Evolutionary conservation across 202 grass and related monocot genomes (phyloP).

Genomic region (Carex sylvatica): DNA sequence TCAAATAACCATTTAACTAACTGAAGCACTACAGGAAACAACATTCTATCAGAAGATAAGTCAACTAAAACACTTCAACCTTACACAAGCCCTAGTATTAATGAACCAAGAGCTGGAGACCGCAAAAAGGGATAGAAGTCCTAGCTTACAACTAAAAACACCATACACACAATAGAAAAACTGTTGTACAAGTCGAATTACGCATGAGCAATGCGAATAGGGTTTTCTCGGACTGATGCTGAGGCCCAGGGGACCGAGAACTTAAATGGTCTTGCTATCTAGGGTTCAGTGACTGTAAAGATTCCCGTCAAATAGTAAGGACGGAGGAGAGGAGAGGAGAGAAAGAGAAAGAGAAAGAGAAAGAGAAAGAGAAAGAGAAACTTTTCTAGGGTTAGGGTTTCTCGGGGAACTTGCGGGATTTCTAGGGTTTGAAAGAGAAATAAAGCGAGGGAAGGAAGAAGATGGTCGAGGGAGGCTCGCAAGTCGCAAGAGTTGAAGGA

Average conservation of each 20-base stretch:
- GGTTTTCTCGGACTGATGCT: background rate
- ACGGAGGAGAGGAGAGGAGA: background rate
- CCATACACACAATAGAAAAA: background rate
- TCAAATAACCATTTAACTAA: background rate
- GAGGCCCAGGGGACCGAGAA: background rate
- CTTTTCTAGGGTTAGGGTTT: background rate
- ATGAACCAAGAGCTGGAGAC: slow-evolving; percentile 1
- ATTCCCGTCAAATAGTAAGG: background rate
- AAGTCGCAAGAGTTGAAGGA: slow-evolving; percentile 1
- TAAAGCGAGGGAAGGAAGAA: slow-evolving; percentile 5
- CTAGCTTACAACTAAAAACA: background rate
- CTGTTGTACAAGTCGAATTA: background rate
- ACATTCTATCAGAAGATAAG: background rate
- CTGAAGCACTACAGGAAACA: background rate
- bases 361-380: background rate
- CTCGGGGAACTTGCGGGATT: background rate
- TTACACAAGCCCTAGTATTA: background rate
- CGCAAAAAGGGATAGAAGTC: background rate
- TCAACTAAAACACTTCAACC: slow-evolving; percentile 3
- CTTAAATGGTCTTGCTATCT: background rate
- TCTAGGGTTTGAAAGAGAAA: slow-evolving; percentile 17
- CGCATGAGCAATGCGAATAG: background rate
- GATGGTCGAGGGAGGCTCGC: background rate
- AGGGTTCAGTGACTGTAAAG: background rate
- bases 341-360: too few relatives aligned